These are phyloP conservation scores for Gaultheria prostrata DNA, from an alignment of 148 eudicot genomes.

Conservation along the genomic window DNA sequence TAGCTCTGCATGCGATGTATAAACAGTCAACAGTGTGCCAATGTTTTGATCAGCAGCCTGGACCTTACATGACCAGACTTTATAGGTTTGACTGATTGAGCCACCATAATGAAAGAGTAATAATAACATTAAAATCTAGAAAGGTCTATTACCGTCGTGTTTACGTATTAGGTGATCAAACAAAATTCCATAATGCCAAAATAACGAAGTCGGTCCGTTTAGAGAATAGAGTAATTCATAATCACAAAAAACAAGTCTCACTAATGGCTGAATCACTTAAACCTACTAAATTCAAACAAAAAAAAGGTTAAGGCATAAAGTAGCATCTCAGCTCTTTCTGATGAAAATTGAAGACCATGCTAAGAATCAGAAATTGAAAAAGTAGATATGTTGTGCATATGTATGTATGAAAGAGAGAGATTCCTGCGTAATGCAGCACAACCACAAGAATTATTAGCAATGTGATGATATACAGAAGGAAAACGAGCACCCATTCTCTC, in stretches of 20 bases:
- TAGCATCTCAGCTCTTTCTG: not conserved
- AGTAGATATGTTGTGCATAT: not conserved
- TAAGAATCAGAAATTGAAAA: not conserved
- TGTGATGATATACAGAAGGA: not conserved
- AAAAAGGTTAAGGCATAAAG: not conserved
- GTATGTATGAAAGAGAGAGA: not conserved
- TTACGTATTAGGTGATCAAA: not conserved
- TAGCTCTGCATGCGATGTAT: not conserved
- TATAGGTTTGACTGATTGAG: not conserved
- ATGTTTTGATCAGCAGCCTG: not conserved
- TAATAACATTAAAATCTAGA: not conserved
- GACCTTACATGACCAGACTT: not conserved
- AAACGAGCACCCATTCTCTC: not conserved
- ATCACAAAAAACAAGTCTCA: not conserved
- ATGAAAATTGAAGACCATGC: not conserved
- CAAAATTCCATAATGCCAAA: not conserved
- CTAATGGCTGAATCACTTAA: not conserved
- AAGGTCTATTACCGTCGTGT: not conserved
- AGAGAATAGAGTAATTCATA: not conserved
- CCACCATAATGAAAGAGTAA: not conserved
- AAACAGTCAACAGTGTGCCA: not conserved
- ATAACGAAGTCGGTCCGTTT: not conserved
- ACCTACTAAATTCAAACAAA: not conserved
- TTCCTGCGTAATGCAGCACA: not conserved
- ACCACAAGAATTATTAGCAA: not conserved